Evolutionary conservation across 2,329 filamentous ascomycete species (phyloP).

Genomic region (Zasmidium angulare): DNA sequence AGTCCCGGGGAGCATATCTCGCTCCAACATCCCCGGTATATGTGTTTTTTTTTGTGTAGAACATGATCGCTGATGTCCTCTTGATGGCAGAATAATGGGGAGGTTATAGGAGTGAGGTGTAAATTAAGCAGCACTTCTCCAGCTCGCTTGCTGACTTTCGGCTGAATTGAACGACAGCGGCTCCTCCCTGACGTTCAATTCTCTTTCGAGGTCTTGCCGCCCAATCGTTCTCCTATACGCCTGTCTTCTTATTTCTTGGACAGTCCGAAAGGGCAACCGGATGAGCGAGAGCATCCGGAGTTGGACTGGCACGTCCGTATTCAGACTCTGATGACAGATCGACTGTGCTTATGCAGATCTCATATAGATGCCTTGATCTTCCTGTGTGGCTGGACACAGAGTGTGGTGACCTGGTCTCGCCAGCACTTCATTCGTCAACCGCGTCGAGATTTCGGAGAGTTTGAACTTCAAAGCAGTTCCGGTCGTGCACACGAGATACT

Average conservation of each 20-base stretch:
- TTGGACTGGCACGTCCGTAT: background rate
- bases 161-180: background rate
- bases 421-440: no score
- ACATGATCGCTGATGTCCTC: background rate
- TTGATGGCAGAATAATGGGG: background rate
- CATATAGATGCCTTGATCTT: no score
- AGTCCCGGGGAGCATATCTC: no score
- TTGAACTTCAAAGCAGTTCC: no score
- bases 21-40: background rate
- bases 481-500: no score
- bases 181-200: background rate
- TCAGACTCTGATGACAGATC: background rate
- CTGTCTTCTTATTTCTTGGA: background rate
- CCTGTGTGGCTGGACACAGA: no score
- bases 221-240: constrained; percentile 6
- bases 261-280: background rate
- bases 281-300: background rate
- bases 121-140: background rate
- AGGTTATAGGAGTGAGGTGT: background rate
- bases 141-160: background rate
- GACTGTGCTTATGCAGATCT: background rate
- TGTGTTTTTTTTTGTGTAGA: no score
- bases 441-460: no score
- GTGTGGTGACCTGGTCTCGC: no score
- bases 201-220: background rate